phyloP scores from a whole-genome alignment of 2,329 filamentous ascomycete genomes.

The Penicillium sp. region DNA sequence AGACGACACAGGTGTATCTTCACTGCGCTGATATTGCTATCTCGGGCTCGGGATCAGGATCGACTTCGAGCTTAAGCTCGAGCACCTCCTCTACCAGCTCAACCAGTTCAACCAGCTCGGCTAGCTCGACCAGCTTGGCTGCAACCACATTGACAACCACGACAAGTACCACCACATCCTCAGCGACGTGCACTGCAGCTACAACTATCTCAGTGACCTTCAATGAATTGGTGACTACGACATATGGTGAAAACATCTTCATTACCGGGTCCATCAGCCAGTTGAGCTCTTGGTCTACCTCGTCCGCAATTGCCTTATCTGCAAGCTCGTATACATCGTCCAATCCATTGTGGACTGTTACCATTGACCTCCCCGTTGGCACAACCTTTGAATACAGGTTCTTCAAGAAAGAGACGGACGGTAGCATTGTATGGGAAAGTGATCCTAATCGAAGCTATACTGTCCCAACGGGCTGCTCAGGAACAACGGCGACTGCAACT shows the following conservation, averaged over 20 bases:
- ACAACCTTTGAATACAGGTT: slow-evolving; percentile 44
- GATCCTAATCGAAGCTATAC: slow-evolving; percentile 12
- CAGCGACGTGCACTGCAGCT: slow-evolving; percentile 16
- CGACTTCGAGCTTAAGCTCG: slow-evolving; percentile 1
- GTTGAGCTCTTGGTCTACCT: slow-evolving; percentile 8
- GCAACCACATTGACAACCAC: not conserved
- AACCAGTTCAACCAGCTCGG: not conserved
- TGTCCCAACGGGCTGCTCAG: slow-evolving; percentile 5
- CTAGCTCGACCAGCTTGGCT: not conserved
- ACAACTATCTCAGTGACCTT: slow-evolving; percentile 41
- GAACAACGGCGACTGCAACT: slow-evolving; percentile 2
- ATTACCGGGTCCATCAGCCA: slow-evolving; percentile 8
- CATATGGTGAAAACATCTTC: slow-evolving; percentile 6
- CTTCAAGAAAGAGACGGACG: slow-evolving; percentile 6
- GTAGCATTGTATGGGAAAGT: slow-evolving; percentile 10
- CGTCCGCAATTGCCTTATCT: slow-evolving; percentile 5
- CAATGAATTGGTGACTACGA: slow-evolving; percentile 5
- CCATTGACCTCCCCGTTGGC: slow-evolving; percentile 57
- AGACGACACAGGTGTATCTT: slow-evolving; percentile 56
- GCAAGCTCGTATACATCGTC: slow-evolving; percentile 7
- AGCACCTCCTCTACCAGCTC: not conserved
- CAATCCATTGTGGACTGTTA: slow-evolving; percentile 35
- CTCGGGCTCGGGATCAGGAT: slow-evolving; percentile 4
- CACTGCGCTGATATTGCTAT: slow-evolving; percentile 57
- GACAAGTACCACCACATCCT: slow-evolving; percentile 25